Conservation (phyloP, 139 green algal species). For the Chlamydomonas incerta region DNA sequence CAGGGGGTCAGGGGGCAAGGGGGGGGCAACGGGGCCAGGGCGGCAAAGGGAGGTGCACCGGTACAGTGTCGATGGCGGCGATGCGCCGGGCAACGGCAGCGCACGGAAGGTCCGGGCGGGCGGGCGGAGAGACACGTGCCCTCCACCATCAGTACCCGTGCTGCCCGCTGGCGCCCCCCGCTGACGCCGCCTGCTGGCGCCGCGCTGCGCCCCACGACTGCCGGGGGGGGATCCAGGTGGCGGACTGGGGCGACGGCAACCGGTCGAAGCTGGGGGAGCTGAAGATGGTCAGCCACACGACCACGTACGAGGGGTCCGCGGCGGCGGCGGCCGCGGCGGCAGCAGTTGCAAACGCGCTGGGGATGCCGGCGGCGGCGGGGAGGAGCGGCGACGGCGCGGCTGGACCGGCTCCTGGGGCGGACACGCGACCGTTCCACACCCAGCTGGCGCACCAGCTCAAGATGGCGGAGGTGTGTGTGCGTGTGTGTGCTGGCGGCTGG, state of each 20-base stretch:
- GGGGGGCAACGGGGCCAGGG: too few relatives aligned
- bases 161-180: too few relatives aligned
- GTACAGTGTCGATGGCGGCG: too few relatives aligned
- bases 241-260: constrained; percentile 33
- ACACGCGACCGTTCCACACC: background rate
- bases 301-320: background rate
- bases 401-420: too few relatives aligned
- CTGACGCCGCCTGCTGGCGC: too few relatives aligned
- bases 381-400: background rate
- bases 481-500: background rate
- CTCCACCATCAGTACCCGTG: too few relatives aligned
- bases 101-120: too few relatives aligned
- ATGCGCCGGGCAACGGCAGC: too few relatives aligned
- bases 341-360: background rate
- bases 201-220: background rate
- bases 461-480: constrained; percentile 21
- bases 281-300: background rate
- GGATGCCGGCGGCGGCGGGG: background rate
- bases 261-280: constrained; percentile 27
- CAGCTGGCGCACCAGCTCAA: constrained; percentile 32
- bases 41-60: too few relatives aligned
- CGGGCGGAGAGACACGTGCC: too few relatives aligned
- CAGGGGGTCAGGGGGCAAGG: too few relatives aligned
- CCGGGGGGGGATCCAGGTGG: too few relatives aligned
- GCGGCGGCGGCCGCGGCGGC: background rate